Base-by-base conservation (phyloP, 192 early-diverging fungal species). In the Coemansia sp. region DNA sequence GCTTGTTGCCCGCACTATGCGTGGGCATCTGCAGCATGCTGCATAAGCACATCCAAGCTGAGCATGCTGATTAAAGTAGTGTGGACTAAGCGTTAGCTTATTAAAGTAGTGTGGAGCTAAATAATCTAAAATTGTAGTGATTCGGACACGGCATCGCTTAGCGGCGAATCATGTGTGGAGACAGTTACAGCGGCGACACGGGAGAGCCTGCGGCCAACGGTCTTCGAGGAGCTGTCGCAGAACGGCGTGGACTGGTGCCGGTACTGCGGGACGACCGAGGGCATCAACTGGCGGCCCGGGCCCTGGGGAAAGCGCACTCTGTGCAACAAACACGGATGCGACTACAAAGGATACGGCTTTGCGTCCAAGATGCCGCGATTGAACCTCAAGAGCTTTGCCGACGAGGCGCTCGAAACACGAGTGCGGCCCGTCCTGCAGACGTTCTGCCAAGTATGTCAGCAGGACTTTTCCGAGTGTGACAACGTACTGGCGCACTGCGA, bases 311-410 rank as follows among this genome's bases (percentile, higher is more conserved):
- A 94, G 81, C 88, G 91, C 65, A 93, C 94, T 17, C 74, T 96
- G 50, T 96, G 94, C 91, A 96, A 95, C 76, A 94, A 94, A 79
- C 94, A 96, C 72, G 94, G 94, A 55, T 96, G 94, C 74, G 94
- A 94, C 80, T 96, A 93, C 72, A 94, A 94, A 76, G 94, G 94
- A 29, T 96, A 94, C 68, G 94, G 94, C 12, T 94, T 94, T 70
- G 91, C 90, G 0, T 92, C 89, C 65, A 96, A 93, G 67, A 79
- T 90, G 74, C 90, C 91, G 43, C 87, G 94, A 9, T 83, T 96
- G 32, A 90, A 96, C 64, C 83, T 96, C 62, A 87, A 86, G 27
- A 83, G 82, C 60, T 96, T 91, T 67, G 79, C 65, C 11, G 81
- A 87, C 52, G 94, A 96, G 64, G 59, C 86, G n/a, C 80, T 93